These are phyloP conservation scores for Cornus florida DNA, from an alignment of 148 eudicot genomes.

Conservation along the genomic window DNA sequence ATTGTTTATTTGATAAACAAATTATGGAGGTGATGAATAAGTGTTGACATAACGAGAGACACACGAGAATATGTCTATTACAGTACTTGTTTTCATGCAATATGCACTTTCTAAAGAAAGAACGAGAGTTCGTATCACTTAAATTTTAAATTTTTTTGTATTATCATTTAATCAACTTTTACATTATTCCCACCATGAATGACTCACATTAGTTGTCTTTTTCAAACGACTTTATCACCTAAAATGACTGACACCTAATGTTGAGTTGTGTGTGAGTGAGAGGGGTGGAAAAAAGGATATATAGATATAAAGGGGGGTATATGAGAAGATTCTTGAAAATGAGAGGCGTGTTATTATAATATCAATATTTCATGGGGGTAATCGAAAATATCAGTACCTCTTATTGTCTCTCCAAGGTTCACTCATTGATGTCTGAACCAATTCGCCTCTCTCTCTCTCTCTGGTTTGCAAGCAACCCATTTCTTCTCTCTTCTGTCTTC, in stretches of 20 bases:
- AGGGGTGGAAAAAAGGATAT: not conserved
- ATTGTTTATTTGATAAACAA: no score
- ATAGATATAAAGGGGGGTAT: not conserved
- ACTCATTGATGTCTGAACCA: constrained; percentile 6
- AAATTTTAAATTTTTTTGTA: no score
- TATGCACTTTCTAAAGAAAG: no score
- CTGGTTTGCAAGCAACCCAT: not conserved
- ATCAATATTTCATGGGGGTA: not conserved
- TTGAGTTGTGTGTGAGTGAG: constrained; percentile 10
- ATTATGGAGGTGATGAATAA: no score
- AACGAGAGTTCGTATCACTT: no score
- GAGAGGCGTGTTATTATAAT: not conserved
- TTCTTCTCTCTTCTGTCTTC: not conserved
- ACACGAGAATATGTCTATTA: no score
- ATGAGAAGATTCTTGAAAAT: not conserved
- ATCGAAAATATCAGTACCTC: not conserved
- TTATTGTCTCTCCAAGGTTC: not conserved
- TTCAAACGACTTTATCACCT: no score
- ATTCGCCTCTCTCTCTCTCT: not conserved
- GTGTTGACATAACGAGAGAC: no score
- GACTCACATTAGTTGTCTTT: no score
- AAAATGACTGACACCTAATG: not conserved
- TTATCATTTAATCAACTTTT: no score
- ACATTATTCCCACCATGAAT: no score
- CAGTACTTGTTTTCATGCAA: no score